phyloP scores from a whole-genome alignment of 441 rosid genomes.

The Isatis lusitanica region DNA sequence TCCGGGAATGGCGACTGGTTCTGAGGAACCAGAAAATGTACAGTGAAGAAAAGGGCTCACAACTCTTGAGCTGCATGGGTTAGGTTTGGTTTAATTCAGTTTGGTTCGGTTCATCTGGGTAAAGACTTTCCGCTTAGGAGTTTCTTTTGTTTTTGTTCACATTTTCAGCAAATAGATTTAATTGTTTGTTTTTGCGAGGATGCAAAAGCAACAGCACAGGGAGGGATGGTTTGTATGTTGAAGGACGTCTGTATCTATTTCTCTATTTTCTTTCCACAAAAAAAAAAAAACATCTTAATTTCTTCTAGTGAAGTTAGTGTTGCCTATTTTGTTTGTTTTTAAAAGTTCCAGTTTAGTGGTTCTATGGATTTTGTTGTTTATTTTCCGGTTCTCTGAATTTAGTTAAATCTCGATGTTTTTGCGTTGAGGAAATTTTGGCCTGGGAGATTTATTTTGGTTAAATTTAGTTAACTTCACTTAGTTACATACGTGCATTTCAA shows the following conservation, averaged over 20 bases:
- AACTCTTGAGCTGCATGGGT: not conserved
- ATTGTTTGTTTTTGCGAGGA: constrained; percentile 34
- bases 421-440: not conserved
- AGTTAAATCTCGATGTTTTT: too few relatives aligned
- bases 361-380: not conserved
- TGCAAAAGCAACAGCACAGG: constrained; percentile 24
- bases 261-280: not conserved
- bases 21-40: constrained; percentile 30
- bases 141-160: not conserved
- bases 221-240: constrained; percentile 11
- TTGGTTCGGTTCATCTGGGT: not conserved
- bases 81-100: too few relatives aligned
- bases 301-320: not conserved
- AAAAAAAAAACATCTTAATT: not conserved
- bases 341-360: not conserved
- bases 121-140: constrained; percentile 3
- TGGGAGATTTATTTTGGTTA: not conserved
- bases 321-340: not conserved
- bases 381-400: not conserved
- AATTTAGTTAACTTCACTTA: too few relatives aligned
- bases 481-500: too few relatives aligned
- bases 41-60: constrained; percentile 25
- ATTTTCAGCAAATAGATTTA: constrained; percentile 21
- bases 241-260: constrained; percentile 15
- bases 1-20: constrained; percentile 34